Conservation (phyloP, 1,139 yeast species). For the Protomyces gravidus region DNA sequence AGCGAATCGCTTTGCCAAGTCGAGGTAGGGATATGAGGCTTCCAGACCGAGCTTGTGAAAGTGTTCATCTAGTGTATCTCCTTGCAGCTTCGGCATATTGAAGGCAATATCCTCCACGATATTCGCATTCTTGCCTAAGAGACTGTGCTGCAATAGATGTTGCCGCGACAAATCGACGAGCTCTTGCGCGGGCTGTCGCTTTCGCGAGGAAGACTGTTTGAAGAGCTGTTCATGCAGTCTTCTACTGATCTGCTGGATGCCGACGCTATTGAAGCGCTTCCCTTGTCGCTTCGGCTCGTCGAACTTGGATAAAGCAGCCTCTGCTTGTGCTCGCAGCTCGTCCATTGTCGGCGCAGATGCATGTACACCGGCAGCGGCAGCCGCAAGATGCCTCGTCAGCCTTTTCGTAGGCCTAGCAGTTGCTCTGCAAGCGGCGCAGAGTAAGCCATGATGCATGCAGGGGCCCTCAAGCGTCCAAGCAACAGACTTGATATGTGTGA, state of each 20-base stretch:
- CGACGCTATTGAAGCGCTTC: conserved; percentile 44
- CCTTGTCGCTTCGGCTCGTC: conserved; percentile 8
- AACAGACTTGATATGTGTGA: too few relatives aligned
- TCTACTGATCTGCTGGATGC: conserved; percentile 65
- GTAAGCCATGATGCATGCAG: neutral
- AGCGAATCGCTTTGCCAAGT: conserved; percentile 47
- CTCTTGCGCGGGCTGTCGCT: conserved; percentile 38
- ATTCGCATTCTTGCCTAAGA: conserved; percentile 78
- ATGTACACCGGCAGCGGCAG: too few relatives aligned
- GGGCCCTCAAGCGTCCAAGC: too few relatives aligned
- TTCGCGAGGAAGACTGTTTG: conserved; percentile 45
- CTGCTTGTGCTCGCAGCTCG: neutral
- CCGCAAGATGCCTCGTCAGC: neutral
- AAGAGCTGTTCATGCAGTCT: conserved; percentile 59
- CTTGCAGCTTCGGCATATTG: conserved; percentile 64
- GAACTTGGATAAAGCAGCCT: neutral
- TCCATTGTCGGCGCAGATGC: neutral
- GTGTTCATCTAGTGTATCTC: conserved; percentile 73
- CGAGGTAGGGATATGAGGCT: conserved; percentile 59
- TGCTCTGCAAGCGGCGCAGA: neutral
- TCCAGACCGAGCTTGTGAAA: conserved; percentile 64
- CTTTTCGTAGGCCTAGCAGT: neutral
- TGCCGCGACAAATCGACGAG: conserved; percentile 56
- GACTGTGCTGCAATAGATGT: conserved; percentile 59
- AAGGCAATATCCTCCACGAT: conserved; percentile 59